Conservation (phyloP, 306 rosid species). For the Alnus glutinosa region DNA sequence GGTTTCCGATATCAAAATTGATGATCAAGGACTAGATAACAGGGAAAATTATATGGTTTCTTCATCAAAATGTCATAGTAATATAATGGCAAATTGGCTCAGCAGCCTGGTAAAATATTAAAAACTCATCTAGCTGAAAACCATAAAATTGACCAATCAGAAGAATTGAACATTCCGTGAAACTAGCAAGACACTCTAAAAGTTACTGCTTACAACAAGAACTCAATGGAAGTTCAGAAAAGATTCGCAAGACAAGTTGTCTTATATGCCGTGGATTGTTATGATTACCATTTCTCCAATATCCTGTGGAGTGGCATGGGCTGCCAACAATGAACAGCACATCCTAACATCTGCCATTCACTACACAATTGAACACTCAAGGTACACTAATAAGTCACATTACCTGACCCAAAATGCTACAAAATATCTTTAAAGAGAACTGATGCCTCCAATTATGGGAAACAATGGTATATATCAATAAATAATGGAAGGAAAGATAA, state of each 20-base stretch:
- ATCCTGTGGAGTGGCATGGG: neutral
- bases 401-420: neutral
- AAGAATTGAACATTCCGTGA: neutral
- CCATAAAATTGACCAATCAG: neutral
- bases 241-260: neutral
- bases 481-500: neutral
- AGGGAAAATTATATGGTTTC: slow-evolving; percentile 1
- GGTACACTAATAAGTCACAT: neutral
- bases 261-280: neutral
- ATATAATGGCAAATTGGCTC: neutral
- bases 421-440: neutral
- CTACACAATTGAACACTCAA: neutral
- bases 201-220: neutral
- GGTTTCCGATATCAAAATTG: slow-evolving; percentile 21
- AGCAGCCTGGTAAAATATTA: slow-evolving; percentile 8
- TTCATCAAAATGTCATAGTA: neutral
- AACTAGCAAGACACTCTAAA: neutral
- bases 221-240: neutral
- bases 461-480: neutral
- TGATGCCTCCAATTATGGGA: neutral
- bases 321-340: neutral
- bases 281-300: neutral
- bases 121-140: neutral
- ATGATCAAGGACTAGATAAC: neutral
- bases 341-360: neutral